Evolutionary conservation across 495 filamentous ascomycete genomes (phyloP), one percentile per base, ranked within the genome.

Genomic region (Diplogelasinospora grovesii): DNA sequence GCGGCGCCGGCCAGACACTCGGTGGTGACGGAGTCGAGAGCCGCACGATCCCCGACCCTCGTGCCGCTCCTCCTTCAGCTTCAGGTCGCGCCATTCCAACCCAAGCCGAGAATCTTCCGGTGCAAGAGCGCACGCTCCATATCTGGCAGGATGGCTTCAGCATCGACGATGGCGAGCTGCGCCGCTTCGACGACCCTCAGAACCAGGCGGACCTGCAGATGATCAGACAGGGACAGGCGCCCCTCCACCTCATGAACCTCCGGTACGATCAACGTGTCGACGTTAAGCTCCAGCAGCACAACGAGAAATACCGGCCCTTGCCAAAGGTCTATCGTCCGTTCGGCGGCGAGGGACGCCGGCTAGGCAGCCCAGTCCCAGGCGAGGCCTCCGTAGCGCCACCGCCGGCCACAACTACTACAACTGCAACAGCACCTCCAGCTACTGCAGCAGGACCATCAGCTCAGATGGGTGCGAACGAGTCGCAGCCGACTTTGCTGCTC

Each of bases 91-190:
- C 39, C 63, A 73, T 50, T 15, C 48, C 47, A 3, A 45, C 52
- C 1, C 26, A 48, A 1, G 22, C 36, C 13, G 54, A 43, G 8
- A 30, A 35, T n/a, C 75, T 77, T 9, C 73, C 76, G 8, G 49
- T 56, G 15, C 63, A 72, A 21, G 60, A 69, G 27, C 78, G 89
- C 26, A 77, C 76, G 13, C 73, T 98, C 26, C 89, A 95, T 51
- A 82, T 98, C 45, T 98, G 92, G 92, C 68, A 73, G 10, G 85
- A 98, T 61, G 92, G 92, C 2, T 95, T 97, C 54, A 95, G 87
- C 31, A 81, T 98, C 24, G 93, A 96, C 48, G 89, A 97, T 53
- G 92, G 92, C 14, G 79, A 83, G n/a, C 78, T 98, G 7, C 88
- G 79, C 53, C 78, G 84, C 22, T 89, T 86, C 40, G 86, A 94